Percentiles rank a stretch among this genome's conserved stretches.
These are phyloP conservation scores for Angomonas deanei DNA, from an alignment of 208 protist genomes.

Conservation along the genomic window DNA sequence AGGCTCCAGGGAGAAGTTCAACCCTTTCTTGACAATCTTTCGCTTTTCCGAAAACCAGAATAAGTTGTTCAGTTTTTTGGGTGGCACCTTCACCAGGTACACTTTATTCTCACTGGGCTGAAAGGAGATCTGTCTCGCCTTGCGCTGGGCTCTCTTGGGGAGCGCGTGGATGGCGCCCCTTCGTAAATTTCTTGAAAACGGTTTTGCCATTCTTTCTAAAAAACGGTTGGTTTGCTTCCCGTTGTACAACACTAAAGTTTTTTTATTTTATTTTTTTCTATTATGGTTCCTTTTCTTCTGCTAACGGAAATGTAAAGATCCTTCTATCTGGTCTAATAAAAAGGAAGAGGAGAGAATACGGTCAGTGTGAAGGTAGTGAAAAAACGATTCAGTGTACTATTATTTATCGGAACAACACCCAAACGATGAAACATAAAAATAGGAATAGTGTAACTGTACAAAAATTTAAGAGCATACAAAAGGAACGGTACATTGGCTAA, in stretches of 20 bases:
- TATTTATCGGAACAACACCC: too few relatives aligned
- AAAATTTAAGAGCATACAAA: background rate
- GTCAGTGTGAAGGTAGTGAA: background rate
- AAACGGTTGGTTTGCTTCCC: background rate
- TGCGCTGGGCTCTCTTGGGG: constrained; percentile 6
- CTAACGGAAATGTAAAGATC: too few relatives aligned
- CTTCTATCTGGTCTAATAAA: too few relatives aligned
- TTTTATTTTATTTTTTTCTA: too few relatives aligned
- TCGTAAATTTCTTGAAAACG: background rate
- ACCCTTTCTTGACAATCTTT: constrained; percentile 65
- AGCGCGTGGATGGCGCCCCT: background rate
- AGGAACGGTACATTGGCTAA: background rate
- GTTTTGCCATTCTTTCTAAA: constrained; percentile 2
- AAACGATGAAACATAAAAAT: background rate
- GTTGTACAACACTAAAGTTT: too few relatives aligned
- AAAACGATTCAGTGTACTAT: too few relatives aligned
- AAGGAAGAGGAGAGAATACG: background rate
- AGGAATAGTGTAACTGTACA: background rate
- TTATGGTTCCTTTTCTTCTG: too few relatives aligned
- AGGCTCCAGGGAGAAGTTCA: constrained; percentile 71
- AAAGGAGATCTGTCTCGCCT: constrained; percentile 55
- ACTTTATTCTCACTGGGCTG: constrained; percentile 60
- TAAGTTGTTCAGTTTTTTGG: constrained; percentile 60
- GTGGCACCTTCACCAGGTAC: constrained; percentile 59
- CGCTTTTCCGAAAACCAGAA: constrained; percentile 81